Evolutionary conservation across 306 rosid species (phyloP).

Genomic region (Malus sieversii): DNA sequence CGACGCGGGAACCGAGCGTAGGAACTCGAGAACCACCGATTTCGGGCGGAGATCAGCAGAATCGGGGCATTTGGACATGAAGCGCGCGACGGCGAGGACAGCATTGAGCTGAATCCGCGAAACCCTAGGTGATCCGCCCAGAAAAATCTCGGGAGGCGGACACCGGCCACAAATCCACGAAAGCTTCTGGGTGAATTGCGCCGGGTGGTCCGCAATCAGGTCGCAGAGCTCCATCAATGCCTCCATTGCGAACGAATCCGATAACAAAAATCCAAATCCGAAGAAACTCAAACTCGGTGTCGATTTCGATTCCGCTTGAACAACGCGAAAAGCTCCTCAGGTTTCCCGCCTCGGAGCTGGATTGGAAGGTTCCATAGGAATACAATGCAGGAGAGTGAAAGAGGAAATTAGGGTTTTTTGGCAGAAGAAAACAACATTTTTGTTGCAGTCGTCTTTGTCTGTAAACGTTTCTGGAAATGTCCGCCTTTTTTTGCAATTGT

Average conservation of each 20-base stretch:
- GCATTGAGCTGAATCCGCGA: constrained; percentile 93
- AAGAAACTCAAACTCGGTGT: not conserved
- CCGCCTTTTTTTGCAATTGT: constrained; percentile 5
- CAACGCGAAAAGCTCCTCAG: not conserved
- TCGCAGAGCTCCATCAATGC: constrained; percentile 91
- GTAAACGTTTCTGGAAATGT: constrained; percentile 1
- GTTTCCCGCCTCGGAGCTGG: not conserved
- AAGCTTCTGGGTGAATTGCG: constrained; percentile 63
- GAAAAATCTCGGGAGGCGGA: constrained; percentile 61
- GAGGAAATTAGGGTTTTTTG: not conserved
- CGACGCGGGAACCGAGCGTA: constrained; percentile 62
- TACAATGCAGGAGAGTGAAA: not conserved
- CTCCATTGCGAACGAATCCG: constrained; percentile 48
- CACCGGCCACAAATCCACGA: constrained; percentile 81
- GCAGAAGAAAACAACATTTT: not conserved
- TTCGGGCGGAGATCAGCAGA: constrained; percentile 67
- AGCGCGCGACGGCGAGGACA: constrained; percentile 71
- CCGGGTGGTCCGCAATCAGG: constrained; percentile 73
- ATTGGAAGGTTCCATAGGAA: constrained; percentile 12
- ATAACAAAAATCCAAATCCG: constrained; percentile 8
- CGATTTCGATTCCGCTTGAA: not conserved
- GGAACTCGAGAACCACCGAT: constrained; percentile 59
- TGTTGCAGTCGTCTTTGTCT: not conserved
- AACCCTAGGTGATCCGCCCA: constrained; percentile 69
- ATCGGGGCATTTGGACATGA: constrained; percentile 65